Evolutionary conservation across 805 yeast species (phyloP).

Genomic region (Candida montana): DNA sequence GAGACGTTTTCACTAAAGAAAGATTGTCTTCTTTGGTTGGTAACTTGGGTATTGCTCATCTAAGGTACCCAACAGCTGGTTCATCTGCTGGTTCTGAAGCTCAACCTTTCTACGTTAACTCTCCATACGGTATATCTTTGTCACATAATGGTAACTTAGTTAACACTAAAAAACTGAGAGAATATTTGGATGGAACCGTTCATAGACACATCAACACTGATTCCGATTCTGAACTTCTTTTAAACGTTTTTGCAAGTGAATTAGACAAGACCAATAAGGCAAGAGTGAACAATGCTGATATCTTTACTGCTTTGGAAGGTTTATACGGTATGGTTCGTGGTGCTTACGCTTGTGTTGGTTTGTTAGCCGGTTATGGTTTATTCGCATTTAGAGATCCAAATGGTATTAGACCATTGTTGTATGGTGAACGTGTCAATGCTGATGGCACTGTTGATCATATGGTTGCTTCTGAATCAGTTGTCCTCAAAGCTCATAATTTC

Average conservation of each 20-base stretch:
- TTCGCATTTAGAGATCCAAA: constrained; percentile 97
- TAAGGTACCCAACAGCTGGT: constrained; percentile 97
- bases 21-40: constrained; percentile 81
- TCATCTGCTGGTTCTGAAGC: constrained; percentile 94
- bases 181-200: constrained; percentile 84
- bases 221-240: constrained; percentile 85
- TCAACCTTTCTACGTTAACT: constrained; percentile 96
- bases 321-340: constrained; percentile 81
- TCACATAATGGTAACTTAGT: constrained; percentile 95
- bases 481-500: constrained; percentile 87
- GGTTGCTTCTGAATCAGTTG: constrained; percentile 95
- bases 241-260: constrained; percentile 89
- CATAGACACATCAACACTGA: constrained; percentile 98
- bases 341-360: constrained; percentile 93
- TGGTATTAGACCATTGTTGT: constrained; percentile 87
- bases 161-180: constrained; percentile 70
- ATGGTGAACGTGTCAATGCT: constrained; percentile 70
- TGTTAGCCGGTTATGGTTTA: constrained; percentile 93
- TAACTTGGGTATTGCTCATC: constrained; percentile 91
- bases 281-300: constrained; percentile 86
- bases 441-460: constrained; percentile 81
- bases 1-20: constrained; percentile 87
- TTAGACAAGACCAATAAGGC: constrained; percentile 87
- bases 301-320: constrained; percentile 80
- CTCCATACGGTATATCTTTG: constrained; percentile 89